Percentiles rank a stretch among this genome's conserved stretches.
Conservation (phyloP, 2,329 filamentous ascomycete genomes). For the Tolypocladium capitatum region DNA sequence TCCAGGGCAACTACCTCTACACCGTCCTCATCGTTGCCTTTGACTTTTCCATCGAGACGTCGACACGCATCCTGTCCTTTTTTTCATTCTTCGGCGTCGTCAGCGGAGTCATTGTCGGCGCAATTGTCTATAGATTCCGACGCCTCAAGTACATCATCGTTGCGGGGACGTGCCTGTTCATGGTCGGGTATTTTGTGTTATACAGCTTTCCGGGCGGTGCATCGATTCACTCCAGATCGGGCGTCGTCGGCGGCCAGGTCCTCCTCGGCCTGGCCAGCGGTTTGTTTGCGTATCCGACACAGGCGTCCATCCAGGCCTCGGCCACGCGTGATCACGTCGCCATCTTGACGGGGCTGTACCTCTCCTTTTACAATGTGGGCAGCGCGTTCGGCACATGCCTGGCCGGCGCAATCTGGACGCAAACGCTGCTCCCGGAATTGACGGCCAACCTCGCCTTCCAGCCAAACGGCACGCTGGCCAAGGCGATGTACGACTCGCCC, state of each 20-base stretch:
- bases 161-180: slow-evolving; percentile 39
- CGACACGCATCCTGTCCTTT: slow-evolving; percentile 42
- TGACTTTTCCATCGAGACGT: slow-evolving; percentile 38
- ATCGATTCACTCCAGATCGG: slow-evolving; percentile 25
- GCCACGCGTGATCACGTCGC: slow-evolving; percentile 23
- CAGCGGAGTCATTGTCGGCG: slow-evolving; percentile 35
- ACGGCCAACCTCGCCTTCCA: slow-evolving; percentile 19
- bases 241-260: slow-evolving; percentile 42
- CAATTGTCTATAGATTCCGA: slow-evolving; percentile 37
- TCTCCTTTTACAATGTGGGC: slow-evolving; percentile 29
- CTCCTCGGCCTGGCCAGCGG: slow-evolving; percentile 45
- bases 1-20: slow-evolving; percentile 47
- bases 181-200: slow-evolving; percentile 41
- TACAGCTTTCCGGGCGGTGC: slow-evolving; percentile 40
- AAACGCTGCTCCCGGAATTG: slow-evolving; percentile 21
- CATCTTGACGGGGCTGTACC: slow-evolving; percentile 23
- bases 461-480: slow-evolving; percentile 20
- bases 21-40: slow-evolving; percentile 46
- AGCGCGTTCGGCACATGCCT: slow-evolving; percentile 27
- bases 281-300: slow-evolving; percentile 34
- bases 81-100: slow-evolving; percentile 42
- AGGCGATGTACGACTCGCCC: slow-evolving; percentile 22
- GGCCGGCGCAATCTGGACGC: slow-evolving; percentile 28
- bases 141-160: slow-evolving; percentile 47
- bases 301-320: slow-evolving; percentile 26